Evolutionary conservation across 2,329 filamentous ascomycete genomes (phyloP).

Genomic region (Penicillium griseofulvum): DNA sequence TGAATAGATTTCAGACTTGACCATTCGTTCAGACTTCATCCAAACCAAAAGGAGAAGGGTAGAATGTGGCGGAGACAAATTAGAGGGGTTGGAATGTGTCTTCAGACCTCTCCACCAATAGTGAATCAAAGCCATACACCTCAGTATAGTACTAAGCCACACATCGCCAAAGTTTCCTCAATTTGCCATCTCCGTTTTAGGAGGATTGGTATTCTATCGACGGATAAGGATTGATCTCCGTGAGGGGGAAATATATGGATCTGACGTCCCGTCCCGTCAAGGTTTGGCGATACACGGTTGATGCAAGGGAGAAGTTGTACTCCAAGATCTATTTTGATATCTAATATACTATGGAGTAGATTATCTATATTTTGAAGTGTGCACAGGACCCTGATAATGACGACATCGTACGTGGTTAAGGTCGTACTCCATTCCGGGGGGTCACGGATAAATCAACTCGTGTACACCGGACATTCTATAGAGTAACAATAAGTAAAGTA

Average conservation of each 20-base stretch:
- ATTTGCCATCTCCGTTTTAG: slow-evolving; percentile 6
- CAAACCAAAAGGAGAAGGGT: neutral
- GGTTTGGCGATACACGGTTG: slow-evolving; percentile 35
- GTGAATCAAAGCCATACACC: slow-evolving; percentile 1
- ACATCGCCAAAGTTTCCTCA: slow-evolving; percentile 17
- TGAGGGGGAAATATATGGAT: slow-evolving; percentile 5
- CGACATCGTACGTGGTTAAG: slow-evolving; percentile 9
- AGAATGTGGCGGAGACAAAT: slow-evolving; percentile 21
- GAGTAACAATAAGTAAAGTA: slow-evolving; percentile 3
- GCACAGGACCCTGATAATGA: slow-evolving; percentile 19
- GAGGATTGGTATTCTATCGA: neutral
- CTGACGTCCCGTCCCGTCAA: slow-evolving; percentile 40
- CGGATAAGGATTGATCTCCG: slow-evolving; percentile 4
- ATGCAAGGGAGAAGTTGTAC: slow-evolving; percentile 26
- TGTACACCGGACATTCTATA: slow-evolving; percentile 16
- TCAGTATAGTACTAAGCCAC: slow-evolving; percentile 18
- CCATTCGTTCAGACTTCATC: neutral
- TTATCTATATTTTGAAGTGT: neutral
- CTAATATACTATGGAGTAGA: neutral
- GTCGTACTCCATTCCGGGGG: slow-evolving; percentile 10
- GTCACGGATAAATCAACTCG: neutral
- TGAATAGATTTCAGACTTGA: neutral
- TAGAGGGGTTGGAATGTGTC: slow-evolving; percentile 26
- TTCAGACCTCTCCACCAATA: slow-evolving; percentile 14
- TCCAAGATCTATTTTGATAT: neutral